These are phyloP conservation scores for Phytophthora melonis DNA, from an alignment of 352 stramenopile species.

Conservation along the genomic window DNA sequence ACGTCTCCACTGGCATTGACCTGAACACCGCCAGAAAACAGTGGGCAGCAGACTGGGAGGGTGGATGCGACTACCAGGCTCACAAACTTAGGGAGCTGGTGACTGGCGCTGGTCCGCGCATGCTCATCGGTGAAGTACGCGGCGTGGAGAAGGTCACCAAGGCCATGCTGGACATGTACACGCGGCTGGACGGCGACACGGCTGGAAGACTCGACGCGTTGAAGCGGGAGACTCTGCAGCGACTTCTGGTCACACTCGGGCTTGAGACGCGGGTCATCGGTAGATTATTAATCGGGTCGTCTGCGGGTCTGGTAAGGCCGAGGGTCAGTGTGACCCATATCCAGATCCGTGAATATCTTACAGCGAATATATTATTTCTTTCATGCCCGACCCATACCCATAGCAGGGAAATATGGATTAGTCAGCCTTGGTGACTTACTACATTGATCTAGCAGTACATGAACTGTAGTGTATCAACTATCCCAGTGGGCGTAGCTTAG, in stretches of 20 bases:
- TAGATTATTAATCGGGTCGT: too few relatives aligned
- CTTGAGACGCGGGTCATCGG: not conserved
- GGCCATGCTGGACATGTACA: conserved; percentile 16
- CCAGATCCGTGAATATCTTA: too few relatives aligned
- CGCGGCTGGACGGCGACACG: not conserved
- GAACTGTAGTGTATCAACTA: too few relatives aligned
- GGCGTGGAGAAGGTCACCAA: not conserved
- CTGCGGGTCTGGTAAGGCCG: too few relatives aligned
- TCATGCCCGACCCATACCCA: too few relatives aligned
- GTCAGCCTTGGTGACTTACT: too few relatives aligned
- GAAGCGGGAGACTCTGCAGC: conserved; percentile 11
- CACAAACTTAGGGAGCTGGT: not conserved
- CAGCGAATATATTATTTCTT: too few relatives aligned
- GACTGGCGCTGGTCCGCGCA: not conserved
- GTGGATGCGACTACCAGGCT: conserved; percentile 5
- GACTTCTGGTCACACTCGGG: conserved; percentile 2
- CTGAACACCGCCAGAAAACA: not conserved
- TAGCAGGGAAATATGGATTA: too few relatives aligned
- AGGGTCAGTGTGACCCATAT: too few relatives aligned
- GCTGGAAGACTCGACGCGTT: not conserved
- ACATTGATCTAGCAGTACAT: too few relatives aligned
- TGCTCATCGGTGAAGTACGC: conserved; percentile 15
- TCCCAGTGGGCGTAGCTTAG: too few relatives aligned
- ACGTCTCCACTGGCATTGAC: conserved; percentile 9
- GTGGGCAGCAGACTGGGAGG: conserved; percentile 9